Conservation (phyloP, 352 stramenopile species). For the Globisporangium solare region DNA sequence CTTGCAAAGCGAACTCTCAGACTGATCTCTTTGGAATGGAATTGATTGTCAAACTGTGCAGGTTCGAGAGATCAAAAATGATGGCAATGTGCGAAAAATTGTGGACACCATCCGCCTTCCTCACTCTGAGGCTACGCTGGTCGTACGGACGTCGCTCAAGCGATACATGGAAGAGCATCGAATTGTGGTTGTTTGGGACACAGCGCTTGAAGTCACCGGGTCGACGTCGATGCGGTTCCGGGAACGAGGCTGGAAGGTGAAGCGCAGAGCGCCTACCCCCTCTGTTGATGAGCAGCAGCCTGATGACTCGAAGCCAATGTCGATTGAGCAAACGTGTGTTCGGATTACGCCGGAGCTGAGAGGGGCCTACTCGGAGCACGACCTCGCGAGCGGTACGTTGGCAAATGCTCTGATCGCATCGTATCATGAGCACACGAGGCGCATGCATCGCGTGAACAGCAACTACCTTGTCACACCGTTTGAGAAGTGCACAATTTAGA, state of each 20-base stretch:
- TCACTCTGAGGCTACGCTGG: conserved; percentile 8
- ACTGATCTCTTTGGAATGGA: too few relatives aligned
- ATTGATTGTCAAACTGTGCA: neutral
- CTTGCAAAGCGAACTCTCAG: too few relatives aligned
- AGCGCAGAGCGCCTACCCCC: too few relatives aligned
- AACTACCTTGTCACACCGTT: too few relatives aligned
- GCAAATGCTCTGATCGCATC: conserved; percentile 26
- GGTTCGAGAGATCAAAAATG: neutral
- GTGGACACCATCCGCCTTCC: conserved; percentile 3
- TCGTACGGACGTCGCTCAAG: conserved; percentile 1
- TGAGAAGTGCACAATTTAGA: too few relatives aligned
- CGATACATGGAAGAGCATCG: neutral
- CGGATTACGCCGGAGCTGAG: conserved; percentile 16
- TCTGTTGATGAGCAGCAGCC: neutral
- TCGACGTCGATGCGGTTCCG: conserved; percentile 12
- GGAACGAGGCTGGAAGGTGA: conserved; percentile 25
- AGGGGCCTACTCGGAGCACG: conserved; percentile 12
- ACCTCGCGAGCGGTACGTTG: conserved; percentile 21
- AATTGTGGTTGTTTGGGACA: neutral
- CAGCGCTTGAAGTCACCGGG: conserved; percentile 1
- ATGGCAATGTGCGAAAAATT: conserved; percentile 2
- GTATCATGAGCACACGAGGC: conserved; percentile 24
- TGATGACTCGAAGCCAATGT: neutral
- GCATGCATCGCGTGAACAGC: conserved; percentile 22
- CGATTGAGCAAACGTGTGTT: conserved; percentile 25